Evolutionary conservation across 805 yeast species (phyloP).

Genomic region (Nakazawaea populi): DNA sequence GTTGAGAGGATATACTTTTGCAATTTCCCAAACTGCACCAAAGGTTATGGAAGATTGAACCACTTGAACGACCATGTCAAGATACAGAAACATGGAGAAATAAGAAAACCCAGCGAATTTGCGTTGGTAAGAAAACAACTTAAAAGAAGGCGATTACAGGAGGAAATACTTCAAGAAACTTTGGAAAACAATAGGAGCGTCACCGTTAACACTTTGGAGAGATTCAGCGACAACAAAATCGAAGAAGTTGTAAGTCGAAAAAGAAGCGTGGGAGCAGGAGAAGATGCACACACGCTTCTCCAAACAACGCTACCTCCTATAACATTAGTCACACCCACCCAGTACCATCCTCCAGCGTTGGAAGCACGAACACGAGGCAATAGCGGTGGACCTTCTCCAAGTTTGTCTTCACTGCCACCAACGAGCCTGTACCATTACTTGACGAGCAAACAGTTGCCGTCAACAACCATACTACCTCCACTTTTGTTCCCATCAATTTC

Average conservation of each 20-base stretch:
- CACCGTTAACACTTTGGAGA: neutral
- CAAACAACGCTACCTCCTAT: neutral
- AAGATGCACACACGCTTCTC: neutral
- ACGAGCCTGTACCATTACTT: too few species aligned
- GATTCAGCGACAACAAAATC: neutral
- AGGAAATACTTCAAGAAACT: conserved; percentile 5
- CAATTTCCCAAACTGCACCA: neutral
- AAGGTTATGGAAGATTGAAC: conserved; percentile 9
- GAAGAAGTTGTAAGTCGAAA: neutral
- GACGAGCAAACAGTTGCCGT: too few species aligned
- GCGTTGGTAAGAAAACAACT: conserved; percentile 6
- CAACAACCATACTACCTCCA: too few species aligned
- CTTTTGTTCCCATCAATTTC: too few species aligned
- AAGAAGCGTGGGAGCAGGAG: neutral
- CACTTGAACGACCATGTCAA: conserved; percentile 8
- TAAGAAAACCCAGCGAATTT: conserved; percentile 9
- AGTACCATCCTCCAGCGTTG: too few species aligned
- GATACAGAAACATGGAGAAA: conserved; percentile 7
- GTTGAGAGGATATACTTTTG: conserved; percentile 9
- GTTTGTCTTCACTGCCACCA: too few species aligned
- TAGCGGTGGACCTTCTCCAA: too few species aligned
- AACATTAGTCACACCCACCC: neutral
- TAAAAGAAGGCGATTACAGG: conserved; percentile 3
- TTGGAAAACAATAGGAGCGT: neutral
- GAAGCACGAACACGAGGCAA: too few species aligned